Evolutionary conservation across 176 grass and related monocot species (phyloP), one percentile per base, ranked within the genome.

Genomic region (Carex scoparia): DNA sequence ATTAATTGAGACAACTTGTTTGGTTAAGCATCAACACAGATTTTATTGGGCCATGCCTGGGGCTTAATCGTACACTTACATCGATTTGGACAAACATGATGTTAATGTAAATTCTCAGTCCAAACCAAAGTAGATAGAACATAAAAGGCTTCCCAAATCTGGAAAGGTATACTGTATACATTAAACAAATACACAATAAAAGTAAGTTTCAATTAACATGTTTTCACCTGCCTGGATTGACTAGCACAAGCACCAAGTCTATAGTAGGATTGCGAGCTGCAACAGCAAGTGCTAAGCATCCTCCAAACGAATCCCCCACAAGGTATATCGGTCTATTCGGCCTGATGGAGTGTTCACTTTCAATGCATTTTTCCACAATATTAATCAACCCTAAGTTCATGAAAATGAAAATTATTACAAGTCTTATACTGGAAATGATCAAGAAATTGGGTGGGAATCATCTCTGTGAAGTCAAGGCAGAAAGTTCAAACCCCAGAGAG

Each of bases 221-320:
- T 84, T 89, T 86, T 91, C 83, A 91, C 94, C 88, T 91, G 86
- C 95, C 95, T 98, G 95, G 95, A 87, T 98, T 98, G 69, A 90
- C 88, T 87, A 98, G 87, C 67, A 96, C 54, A 54, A 96, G 94
- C 65, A 93, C 82, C 77, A 93, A 84, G 71, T 96, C 94, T 59
- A 90, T 87, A 10, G 88, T 84, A 58, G 87, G 87, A 85, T 96
- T 96, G 58, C 78, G 78, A 91, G 94, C 91, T 77, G 94, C 94
- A 58, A 90, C 86, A 48, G 91, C 71, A 88, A 96, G 87, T 53
- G 94, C 91, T 65, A 96, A 65, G 72, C 91, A 96, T 85, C 91
- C 94, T 10, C 94, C 89, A 83, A 96, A 93, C 7, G 94, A 96
- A 56, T 96, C 94, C 73, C 91, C 91, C 4, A 96, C 81, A 81